Conservation (phyloP, 2,329 filamentous ascomycete genomes). For the Scedosporium apiospermum region DNA sequence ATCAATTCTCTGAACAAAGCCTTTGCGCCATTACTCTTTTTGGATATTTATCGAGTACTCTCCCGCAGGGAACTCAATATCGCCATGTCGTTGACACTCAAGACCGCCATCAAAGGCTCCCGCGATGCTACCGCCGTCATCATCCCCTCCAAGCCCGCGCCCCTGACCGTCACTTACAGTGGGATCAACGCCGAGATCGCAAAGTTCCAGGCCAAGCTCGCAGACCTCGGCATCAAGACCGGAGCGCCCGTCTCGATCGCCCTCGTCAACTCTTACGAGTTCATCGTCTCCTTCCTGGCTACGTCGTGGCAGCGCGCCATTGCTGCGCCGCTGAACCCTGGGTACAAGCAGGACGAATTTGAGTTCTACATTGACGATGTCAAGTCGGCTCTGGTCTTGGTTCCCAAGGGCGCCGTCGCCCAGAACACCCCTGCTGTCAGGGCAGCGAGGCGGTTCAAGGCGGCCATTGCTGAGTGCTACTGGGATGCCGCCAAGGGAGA, state of each 20-base stretch:
- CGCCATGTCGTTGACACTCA: conserved; percentile 34
- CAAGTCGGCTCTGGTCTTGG: conserved; percentile 67
- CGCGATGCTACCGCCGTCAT: conserved; percentile 53
- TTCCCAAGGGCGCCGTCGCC: conserved; percentile 61
- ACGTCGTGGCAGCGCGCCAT: conserved; percentile 75
- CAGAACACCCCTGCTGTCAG: conserved; percentile 62
- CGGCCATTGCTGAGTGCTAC: conserved; percentile 80
- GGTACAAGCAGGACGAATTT: conserved; percentile 83
- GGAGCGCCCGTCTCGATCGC: conserved; percentile 72
- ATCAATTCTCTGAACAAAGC: background rate
- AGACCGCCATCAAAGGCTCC: conserved; percentile 38
- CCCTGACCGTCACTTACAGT: conserved; percentile 60
- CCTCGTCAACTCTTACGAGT: conserved; percentile 76
- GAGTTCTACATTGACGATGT: conserved; percentile 89
- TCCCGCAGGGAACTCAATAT: background rate
- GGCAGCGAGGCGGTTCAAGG: conserved; percentile 69
- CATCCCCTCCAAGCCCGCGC: conserved; percentile 53
- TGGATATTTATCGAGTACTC: background rate
- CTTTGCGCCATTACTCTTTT: background rate
- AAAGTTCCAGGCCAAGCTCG: conserved; percentile 69
- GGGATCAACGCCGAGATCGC: conserved; percentile 56
- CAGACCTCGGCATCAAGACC: conserved; percentile 59
- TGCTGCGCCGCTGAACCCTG: conserved; percentile 78
- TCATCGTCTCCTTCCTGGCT: conserved; percentile 81
- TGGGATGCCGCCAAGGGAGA: conserved; percentile 57